Percentiles rank a stretch among this genome's conserved stretches.
These are phyloP conservation scores for Penstemon newberryi DNA, from an alignment of 257 asterid genomes.

Conservation along the genomic window DNA sequence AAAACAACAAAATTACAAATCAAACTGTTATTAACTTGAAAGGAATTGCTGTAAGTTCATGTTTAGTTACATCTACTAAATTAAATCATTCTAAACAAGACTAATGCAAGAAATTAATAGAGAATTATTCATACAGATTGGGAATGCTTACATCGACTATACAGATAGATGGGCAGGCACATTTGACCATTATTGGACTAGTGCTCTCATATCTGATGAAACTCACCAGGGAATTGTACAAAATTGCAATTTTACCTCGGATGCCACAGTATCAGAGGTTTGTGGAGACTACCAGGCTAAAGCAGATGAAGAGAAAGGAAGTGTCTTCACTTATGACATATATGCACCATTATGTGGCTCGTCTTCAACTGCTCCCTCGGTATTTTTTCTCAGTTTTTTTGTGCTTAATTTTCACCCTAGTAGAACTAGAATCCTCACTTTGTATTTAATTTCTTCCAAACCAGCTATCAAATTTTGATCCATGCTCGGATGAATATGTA, in stretches of 20 bases:
- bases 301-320: slow-evolving; percentile 23
- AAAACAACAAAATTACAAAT: slow-evolving; percentile 45
- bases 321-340: slow-evolving; percentile 34
- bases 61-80: background rate
- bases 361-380: slow-evolving; percentile 23
- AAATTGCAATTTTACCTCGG: slow-evolving; percentile 46
- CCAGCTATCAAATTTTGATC: slow-evolving; percentile 41
- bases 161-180: slow-evolving; percentile 25
- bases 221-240: slow-evolving; percentile 34
- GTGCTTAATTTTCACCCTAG: too few species aligned
- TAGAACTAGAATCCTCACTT: too few species aligned
- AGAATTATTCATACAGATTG: slow-evolving; percentile 38
- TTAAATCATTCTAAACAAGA: background rate
- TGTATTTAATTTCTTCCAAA: too few species aligned
- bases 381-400: background rate
- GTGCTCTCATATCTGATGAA: slow-evolving; percentile 56
- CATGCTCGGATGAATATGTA: slow-evolving; percentile 46
- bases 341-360: slow-evolving; percentile 52
- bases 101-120: too few species aligned
- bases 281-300: slow-evolving; percentile 8
- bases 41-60: slow-evolving; percentile 60
- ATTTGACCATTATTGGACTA: slow-evolving; percentile 48
- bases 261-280: slow-evolving; percentile 8
- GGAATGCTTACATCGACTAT: slow-evolving; percentile 49
- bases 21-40: slow-evolving; percentile 47